These are phyloP conservation scores for Trichoderma pleuroti DNA, from an alignment of 2,329 filamentous ascomycete genomes.

Conservation along the genomic window DNA sequence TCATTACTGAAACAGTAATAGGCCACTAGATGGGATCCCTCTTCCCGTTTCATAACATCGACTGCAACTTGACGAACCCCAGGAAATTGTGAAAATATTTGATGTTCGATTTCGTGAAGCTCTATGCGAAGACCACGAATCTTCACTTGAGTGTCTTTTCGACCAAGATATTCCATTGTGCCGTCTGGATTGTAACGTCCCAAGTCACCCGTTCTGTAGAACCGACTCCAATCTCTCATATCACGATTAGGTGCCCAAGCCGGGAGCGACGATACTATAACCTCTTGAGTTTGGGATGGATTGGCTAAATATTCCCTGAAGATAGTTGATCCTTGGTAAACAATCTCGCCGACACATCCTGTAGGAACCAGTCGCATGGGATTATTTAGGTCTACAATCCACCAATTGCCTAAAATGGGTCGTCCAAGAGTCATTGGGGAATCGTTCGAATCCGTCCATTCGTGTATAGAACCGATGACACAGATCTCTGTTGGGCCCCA, in stretches of 20 bases:
- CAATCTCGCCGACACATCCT: not conserved
- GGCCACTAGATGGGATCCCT: not conserved
- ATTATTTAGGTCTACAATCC: constrained; percentile 14
- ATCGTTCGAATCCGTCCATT: not conserved
- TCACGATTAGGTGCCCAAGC: constrained; percentile 29
- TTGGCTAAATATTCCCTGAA: not conserved
- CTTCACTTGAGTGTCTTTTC: constrained; percentile 8
- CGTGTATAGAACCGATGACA: not conserved
- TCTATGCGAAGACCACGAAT: constrained; percentile 8
- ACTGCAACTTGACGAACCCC: not conserved
- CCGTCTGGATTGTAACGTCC: constrained; percentile 35
- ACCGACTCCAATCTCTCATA: not conserved
- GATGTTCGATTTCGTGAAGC: constrained; percentile 7
- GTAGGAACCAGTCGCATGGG: not conserved
- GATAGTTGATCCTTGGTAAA: not conserved
- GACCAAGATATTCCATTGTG: not conserved
- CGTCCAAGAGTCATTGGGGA: not conserved
- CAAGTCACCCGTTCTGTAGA: constrained; percentile 48
- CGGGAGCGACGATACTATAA: constrained; percentile 19
- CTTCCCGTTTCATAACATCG: not conserved
- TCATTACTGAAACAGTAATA: not conserved
- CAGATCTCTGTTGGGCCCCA: constrained; percentile 17
- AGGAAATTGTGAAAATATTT: not conserved
- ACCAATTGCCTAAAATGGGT: not conserved
- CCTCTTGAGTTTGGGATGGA: not conserved